These are phyloP conservation scores for Galerina sulciceps DNA, from an alignment of 768 basidiomycete species.

Conservation along the genomic window DNA sequence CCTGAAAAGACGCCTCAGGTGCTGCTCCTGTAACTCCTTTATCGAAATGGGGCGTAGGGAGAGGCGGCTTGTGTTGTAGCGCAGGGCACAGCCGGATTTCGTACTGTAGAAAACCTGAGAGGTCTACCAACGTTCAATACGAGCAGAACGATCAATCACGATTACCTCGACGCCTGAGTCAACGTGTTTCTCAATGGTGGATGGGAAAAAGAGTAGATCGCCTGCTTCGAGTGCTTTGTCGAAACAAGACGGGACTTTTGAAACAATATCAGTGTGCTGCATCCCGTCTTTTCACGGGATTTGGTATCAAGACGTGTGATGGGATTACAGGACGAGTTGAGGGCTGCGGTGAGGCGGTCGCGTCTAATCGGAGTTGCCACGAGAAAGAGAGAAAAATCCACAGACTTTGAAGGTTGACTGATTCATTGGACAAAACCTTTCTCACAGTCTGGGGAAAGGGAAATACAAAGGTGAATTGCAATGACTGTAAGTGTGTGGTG, in stretches of 20 bases:
- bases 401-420: too few relatives aligned
- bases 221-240: conserved; percentile 63
- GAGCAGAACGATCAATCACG: not conserved
- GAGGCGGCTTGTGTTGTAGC: conserved; percentile 73
- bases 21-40: conserved; percentile 18
- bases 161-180: conserved; percentile 71
- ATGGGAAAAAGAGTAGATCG: conserved; percentile 81
- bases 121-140: not conserved
- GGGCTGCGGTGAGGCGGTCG: too few relatives aligned
- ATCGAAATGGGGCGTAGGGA: conserved; percentile 46
- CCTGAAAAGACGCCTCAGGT: conserved; percentile 24
- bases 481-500: too few relatives aligned
- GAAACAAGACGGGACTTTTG: conserved; percentile 56
- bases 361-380: too few relatives aligned
- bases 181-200: conserved; percentile 59
- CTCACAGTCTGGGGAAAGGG: too few relatives aligned
- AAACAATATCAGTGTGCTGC: conserved; percentile 55
- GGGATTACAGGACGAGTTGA: too few relatives aligned
- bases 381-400: too few relatives aligned
- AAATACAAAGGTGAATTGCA: too few relatives aligned
- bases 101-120: conserved; percentile 54
- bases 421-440: too few relatives aligned
- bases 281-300: conserved; percentile 19
- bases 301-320: not conserved
- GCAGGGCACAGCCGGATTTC: conserved; percentile 87